Percentiles rank a stretch among this genome's conserved stretches.
Conservation (phyloP, 2,329 filamentous ascomycete genomes). For the Didymella keratinophila region DNA sequence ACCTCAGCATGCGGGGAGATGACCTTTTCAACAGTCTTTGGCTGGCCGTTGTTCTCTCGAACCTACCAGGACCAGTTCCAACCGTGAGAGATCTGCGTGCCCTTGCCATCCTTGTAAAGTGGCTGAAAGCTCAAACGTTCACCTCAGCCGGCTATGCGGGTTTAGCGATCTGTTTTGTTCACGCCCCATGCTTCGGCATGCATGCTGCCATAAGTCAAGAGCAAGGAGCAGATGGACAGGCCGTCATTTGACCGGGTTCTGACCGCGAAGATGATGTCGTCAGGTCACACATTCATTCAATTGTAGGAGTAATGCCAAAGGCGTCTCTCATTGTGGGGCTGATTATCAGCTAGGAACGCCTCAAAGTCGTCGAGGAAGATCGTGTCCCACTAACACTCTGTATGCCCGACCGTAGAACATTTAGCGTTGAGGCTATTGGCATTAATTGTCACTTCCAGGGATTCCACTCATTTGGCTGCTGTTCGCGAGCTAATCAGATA, state of each 20-base stretch:
- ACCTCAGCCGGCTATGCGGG: slow-evolving; percentile 22
- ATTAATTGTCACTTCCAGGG: slow-evolving; percentile 24
- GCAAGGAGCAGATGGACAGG: neutral
- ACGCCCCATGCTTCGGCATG: slow-evolving; percentile 12
- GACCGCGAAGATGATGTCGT: slow-evolving; percentile 20
- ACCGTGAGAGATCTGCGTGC: slow-evolving; percentile 42
- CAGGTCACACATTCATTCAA: slow-evolving; percentile 32
- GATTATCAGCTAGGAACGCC: slow-evolving; percentile 35
- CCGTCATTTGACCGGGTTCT: slow-evolving; percentile 12
- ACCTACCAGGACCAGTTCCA: slow-evolving; percentile 32
- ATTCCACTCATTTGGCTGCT: slow-evolving; percentile 34
- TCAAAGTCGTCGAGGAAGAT: slow-evolving; percentile 31
- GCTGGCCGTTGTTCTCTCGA: slow-evolving; percentile 37
- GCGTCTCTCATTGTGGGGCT: slow-evolving; percentile 38
- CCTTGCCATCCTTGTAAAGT: slow-evolving; percentile 38
- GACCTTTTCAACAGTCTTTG: slow-evolving; percentile 41
- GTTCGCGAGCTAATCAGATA: slow-evolving; percentile 32
- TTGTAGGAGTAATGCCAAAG: slow-evolving; percentile 29
- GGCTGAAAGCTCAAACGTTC: slow-evolving; percentile 44
- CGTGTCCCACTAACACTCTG: slow-evolving; percentile 35
- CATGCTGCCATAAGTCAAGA: slow-evolving; percentile 3
- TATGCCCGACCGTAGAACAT: slow-evolving; percentile 36
- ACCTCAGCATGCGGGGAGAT: slow-evolving; percentile 39
- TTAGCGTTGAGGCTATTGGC: slow-evolving; percentile 44
- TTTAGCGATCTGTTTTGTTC: slow-evolving; percentile 4